Evolutionary conservation across 176 grass and related monocot genomes (phyloP).

Genomic region (Rhynchospora tenuis): DNA sequence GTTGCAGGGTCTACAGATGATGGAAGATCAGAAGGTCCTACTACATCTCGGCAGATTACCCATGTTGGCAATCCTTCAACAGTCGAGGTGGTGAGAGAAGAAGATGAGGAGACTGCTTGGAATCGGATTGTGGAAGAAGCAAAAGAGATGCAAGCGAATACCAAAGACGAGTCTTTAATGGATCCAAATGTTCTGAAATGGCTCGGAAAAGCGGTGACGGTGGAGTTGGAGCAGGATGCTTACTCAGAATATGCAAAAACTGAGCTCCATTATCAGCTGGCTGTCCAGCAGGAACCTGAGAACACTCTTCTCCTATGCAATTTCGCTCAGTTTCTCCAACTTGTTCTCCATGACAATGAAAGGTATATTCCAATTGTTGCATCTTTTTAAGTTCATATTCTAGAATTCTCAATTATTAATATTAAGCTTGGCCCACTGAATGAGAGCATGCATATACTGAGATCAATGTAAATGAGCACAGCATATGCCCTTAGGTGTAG

Average conservation of each 20-base stretch:
- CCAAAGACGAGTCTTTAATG: constrained; percentile 39
- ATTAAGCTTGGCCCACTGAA: background rate
- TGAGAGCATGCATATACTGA: background rate
- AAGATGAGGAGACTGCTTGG: constrained; percentile 50
- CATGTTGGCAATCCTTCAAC: constrained; percentile 2
- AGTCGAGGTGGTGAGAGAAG: constrained; percentile 9
- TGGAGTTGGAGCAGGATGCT: constrained; percentile 29
- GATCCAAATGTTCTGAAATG: constrained; percentile 48
- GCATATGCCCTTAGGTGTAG: too few species aligned
- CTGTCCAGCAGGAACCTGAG: constrained; percentile 57
- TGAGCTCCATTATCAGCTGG: constrained; percentile 51
- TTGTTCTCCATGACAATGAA: constrained; percentile 67
- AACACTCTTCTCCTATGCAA: constrained; percentile 71
- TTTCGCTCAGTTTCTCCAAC: constrained; percentile 76
- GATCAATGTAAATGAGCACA: background rate
- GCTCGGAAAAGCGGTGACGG: constrained; percentile 62
- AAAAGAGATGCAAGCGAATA: constrained; percentile 45
- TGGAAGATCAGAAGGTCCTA: constrained; percentile 40
- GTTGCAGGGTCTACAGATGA: constrained; percentile 68
- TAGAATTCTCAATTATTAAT: background rate
- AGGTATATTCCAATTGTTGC: constrained; percentile 30
- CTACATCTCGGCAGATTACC: constrained; percentile 4
- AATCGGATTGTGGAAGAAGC: constrained; percentile 55
- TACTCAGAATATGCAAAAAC: constrained; percentile 32
- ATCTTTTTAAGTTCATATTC: background rate